Conservation (phyloP, 805 yeast species). For the Zygosaccharomyces rouxii region DNA sequence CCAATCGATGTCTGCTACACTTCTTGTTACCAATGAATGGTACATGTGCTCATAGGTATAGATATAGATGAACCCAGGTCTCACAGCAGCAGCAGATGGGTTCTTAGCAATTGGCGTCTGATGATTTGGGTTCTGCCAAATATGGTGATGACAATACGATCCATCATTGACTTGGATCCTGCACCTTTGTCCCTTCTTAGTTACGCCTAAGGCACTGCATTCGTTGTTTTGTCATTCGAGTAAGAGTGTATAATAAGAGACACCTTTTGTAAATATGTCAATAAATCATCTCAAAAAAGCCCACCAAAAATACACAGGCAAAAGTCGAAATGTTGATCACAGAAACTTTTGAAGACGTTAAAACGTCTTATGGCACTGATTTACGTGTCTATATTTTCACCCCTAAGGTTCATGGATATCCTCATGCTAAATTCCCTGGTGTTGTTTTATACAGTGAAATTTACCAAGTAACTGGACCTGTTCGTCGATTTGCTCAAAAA, state of each 20-base stretch:
- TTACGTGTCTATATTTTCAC: constrained; percentile 63
- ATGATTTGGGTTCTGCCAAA: constrained; percentile 12
- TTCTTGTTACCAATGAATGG: constrained; percentile 13
- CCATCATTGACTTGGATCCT: constrained; percentile 10
- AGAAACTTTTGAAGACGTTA: constrained; percentile 59
- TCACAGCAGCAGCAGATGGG: background rate
- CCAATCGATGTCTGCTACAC: constrained; percentile 14
- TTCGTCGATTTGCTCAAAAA: constrained; percentile 67
- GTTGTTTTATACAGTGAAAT: constrained; percentile 76
- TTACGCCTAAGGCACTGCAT: constrained; percentile 28
- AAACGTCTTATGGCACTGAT: constrained; percentile 61
- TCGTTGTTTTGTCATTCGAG: background rate
- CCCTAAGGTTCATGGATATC: constrained; percentile 67
- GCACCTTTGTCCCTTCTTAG: constrained; percentile 23
- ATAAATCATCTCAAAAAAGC: background rate
- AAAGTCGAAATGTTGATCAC: constrained; percentile 53
- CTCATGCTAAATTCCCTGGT: constrained; percentile 77
- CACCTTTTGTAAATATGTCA: background rate
- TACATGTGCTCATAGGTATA: constrained; percentile 26
- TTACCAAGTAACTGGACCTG: constrained; percentile 82
- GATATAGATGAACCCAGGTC: constrained; percentile 27
- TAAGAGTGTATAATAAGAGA: background rate
- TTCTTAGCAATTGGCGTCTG: background rate
- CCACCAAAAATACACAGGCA: background rate
- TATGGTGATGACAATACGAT: constrained; percentile 24